A percentile compares a stretch with the other conserved stretches of the same genome.
phyloP scores from a whole-genome alignment of 2,329 filamentous ascomycete genomes.

The Rhinocladiella similis region DNA sequence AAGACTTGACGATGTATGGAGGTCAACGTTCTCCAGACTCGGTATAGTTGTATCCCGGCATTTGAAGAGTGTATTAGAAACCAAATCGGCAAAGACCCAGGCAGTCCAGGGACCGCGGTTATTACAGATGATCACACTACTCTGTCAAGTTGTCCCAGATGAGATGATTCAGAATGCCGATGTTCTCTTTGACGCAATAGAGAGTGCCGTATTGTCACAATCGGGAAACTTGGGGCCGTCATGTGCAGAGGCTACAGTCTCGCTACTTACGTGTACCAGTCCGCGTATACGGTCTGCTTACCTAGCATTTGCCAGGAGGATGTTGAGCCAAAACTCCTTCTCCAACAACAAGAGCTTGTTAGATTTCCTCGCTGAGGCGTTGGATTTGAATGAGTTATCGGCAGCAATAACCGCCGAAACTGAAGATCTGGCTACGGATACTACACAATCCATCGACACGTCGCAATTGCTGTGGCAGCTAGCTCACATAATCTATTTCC shows the following conservation, averaged over 20 bases:
- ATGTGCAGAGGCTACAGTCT: constrained; percentile 6
- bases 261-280: constrained; percentile 12
- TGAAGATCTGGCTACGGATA: constrained; percentile 28
- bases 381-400: constrained; percentile 14
- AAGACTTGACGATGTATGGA: constrained; percentile 14
- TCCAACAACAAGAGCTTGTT: constrained; percentile 6
- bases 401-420: constrained; percentile 13
- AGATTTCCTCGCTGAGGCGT: constrained; percentile 6
- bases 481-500: constrained; percentile 60
- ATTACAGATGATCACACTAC: constrained; percentile 22
- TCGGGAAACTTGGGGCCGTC: constrained; percentile 7
- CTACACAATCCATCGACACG: constrained; percentile 40
- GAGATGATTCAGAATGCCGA: constrained; percentile 20
- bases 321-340: constrained; percentile 15
- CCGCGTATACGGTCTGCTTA: constrained; percentile 8
- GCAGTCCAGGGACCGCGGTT: constrained; percentile 13
- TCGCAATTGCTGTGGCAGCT: constrained; percentile 57
- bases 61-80: constrained; percentile 12
- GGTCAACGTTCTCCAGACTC: constrained; percentile 7
- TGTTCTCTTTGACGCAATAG: constrained; percentile 18
- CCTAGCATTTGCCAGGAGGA: constrained; percentile 14
- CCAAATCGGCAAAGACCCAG: not conserved
- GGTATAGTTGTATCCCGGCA: constrained; percentile 15
- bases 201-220: constrained; percentile 5
- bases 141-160: constrained; percentile 46